Percentiles rank a stretch among this genome's conserved stretches.
phyloP scores from a whole-genome alignment of 306 rosid genomes.

The Fragaria nilgerrensis region DNA sequence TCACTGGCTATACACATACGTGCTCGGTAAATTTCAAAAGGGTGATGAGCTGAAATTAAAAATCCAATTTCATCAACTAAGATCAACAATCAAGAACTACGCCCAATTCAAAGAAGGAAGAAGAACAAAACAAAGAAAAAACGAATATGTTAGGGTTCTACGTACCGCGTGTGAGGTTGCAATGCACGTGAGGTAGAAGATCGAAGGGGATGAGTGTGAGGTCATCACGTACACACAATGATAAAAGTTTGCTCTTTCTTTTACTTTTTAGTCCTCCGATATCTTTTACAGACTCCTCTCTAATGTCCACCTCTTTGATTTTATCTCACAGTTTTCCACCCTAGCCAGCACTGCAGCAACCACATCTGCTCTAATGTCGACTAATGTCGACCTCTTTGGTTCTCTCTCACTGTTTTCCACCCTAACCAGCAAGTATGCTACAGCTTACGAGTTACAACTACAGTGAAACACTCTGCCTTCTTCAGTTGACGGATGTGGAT shows the following conservation, averaged over 20 bases:
- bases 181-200: conserved; percentile 77
- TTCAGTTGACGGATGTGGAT: background rate
- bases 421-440: background rate
- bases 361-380: no score
- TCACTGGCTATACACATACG: background rate
- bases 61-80: background rate
- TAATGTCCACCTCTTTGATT: conserved; percentile 44
- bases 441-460: background rate
- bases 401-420: no score
- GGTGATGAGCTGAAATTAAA: background rate
- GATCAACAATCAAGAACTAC: background rate
- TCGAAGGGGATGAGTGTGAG: conserved; percentile 47
- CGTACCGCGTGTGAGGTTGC: conserved; percentile 45
- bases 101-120: no score
- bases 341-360: background rate
- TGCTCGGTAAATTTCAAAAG: background rate
- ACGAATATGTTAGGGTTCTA: background rate
- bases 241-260: conserved; percentile 67
- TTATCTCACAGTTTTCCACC: conserved; percentile 36
- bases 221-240: conserved; percentile 46
- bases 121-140: background rate
- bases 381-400: no score
- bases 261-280: conserved; percentile 81
- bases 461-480: background rate
- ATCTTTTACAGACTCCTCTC: conserved; percentile 53